Evolutionary conservation across 345 rosid species (phyloP), one percentile per base, ranked within the genome.

Genomic region (Leavenworthia alabamica): DNA sequence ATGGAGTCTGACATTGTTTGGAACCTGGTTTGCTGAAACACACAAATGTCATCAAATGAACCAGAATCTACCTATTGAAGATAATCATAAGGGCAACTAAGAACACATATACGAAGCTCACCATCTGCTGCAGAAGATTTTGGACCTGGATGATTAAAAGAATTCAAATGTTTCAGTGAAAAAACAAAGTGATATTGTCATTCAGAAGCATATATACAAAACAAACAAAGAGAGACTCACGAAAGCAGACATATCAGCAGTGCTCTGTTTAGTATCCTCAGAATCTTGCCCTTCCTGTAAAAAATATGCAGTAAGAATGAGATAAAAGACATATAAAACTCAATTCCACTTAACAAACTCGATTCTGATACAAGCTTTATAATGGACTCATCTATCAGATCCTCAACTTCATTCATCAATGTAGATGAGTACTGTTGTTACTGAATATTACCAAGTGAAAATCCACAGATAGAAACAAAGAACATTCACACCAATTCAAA

Each of bases 1-100:
- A 91, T 88, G 72, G 95, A 83, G 58, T 84, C 96, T 0, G 98
- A 91, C 96, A 88, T 88, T 40, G 91, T 79, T 75, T 88, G 98
- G 78, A 91, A 88, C 74, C 92, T 81, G 57, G 76, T 55, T 88
- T 91, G 98, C 98, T 88, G 89, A 77, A 79, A 68, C 44, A 62
- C 48, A 56, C 45, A 60, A 60, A 11, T 28, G 20, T 36, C 11
- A 48, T 17, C 19, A 48, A 41, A 33, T 22, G 24, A 23, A 43
- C 59, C 62, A 39, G 56, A 42, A 66, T 29, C 48, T 46, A 51
- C 33, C 22, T 7, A 24, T 1, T 23, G 8, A 45, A 60, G 46
- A 66, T 20, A 58, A 57, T 14, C 6, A 10, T 22, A 42, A 57
- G 61, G 60, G 13, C 8, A 57, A 51, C 41, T 54, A 70, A 20